Evolutionary conservation across 345 rosid genomes (phyloP), one percentile per base, ranked within the genome.

Genomic region (Linum usitatissimum): DNA sequence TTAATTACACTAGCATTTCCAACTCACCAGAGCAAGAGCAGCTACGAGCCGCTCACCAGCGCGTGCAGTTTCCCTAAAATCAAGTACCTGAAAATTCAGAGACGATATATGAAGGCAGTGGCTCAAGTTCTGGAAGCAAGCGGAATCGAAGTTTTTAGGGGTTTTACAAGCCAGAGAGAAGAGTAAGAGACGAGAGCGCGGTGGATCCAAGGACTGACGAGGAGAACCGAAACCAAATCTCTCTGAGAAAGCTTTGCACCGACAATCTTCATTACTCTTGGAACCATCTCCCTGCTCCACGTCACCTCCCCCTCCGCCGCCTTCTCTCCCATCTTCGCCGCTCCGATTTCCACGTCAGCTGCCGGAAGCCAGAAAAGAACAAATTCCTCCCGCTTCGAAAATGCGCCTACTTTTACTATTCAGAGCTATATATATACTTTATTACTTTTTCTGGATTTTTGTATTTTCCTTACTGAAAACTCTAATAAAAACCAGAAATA

Each of bases 1-100:
- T 4, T 13, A 19, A 56, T 18, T 40, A 20, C 55, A 31, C 62
- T 15, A 53, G 1, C 0, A 9, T 18, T n/a, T 58, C 18, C 28
- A 23, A 60, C 61, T 48, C 59, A 92, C 98, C 90, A 86, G 77
- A 28, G 95, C 84, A 63, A 85, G 82, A 69, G 96, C 91, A 61
- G 86, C 73, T 57, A 84, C 6, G 62, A 92, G 86, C 57, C 96
- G 78, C 58, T 75, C 78, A 55, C 98, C 96, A 59, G 91, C 91
- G 66, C 69, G 76, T 42, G 72, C 74, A 89, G 73, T 81, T 84
- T 92, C 98, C 4, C 83, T 88, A 75, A 89, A 66, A 73, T 92
- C 84, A 55, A 92, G 80, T 57, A 57, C 77, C 98, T 91, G 73
- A 57, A 31, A 68, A n/a, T 67, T 60, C 72, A 71, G 13, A 66